Conservation (phyloP, 345 rosid species). For the Salix brachista region DNA sequence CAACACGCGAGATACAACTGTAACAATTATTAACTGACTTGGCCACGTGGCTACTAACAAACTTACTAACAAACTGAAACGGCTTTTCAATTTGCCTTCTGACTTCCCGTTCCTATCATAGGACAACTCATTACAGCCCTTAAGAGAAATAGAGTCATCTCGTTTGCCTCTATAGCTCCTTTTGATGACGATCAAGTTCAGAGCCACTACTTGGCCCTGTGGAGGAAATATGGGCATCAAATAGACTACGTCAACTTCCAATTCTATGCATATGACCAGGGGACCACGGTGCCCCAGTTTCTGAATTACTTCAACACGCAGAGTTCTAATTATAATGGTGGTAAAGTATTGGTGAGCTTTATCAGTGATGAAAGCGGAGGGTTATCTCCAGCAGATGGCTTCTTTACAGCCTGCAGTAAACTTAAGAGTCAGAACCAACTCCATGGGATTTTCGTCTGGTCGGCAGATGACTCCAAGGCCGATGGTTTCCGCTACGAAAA, state of each 20-base stretch:
- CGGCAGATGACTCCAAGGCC: conserved; percentile 9
- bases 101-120: too few species aligned
- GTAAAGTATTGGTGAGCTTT: conserved; percentile 11
- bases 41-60: too few species aligned
- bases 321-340: conserved; percentile 4
- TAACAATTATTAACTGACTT: too few species aligned
- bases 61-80: too few species aligned
- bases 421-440: conserved; percentile 6
- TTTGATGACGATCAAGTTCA: conserved; percentile 12
- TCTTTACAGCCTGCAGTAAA: conserved; percentile 7
- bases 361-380: conserved; percentile 12
- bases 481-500: conserved; percentile 15
- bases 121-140: conserved; percentile 7
- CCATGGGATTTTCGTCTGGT: conserved; percentile 13
- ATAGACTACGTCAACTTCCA: conserved; percentile 15
- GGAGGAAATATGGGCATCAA: conserved; percentile 5
- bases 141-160: conserved; percentile 5
- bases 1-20: too few species aligned
- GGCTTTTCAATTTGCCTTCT: too few species aligned
- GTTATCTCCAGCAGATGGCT: conserved; percentile 6
- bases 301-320: not conserved
- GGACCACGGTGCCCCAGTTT: conserved; percentile 1
- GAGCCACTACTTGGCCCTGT: conserved; percentile 8
- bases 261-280: conserved; percentile 10
- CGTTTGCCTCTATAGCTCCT: conserved; percentile 16